phyloP scores from a whole-genome alignment of 345 rosid species.

The Ceriops tagal region DNA sequence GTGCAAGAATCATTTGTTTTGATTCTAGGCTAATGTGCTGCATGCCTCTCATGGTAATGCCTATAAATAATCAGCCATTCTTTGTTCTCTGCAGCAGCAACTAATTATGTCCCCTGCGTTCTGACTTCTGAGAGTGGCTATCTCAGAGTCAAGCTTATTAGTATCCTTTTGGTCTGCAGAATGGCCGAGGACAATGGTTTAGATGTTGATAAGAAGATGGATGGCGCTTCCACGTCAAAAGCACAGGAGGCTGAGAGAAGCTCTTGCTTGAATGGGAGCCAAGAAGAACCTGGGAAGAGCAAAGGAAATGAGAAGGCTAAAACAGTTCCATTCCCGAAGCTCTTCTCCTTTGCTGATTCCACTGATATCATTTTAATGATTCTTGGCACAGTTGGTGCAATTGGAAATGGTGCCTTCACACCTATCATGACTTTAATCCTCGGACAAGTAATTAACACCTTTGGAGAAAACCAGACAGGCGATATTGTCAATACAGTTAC shows the following conservation, averaged over 20 bases:
- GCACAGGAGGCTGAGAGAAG: neutral
- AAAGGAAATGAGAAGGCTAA: slow-evolving; percentile 12
- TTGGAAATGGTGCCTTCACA: slow-evolving; percentile 31
- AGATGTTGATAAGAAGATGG: neutral
- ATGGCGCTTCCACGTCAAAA: slow-evolving; percentile 1
- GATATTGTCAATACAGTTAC: slow-evolving; percentile 27
- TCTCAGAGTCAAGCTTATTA: neutral
- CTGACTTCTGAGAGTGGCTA: neutral
- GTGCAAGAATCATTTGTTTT: too few relatives aligned
- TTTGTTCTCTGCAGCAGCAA: too few relatives aligned
- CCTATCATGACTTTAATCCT: slow-evolving; percentile 38
- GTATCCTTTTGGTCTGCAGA: neutral
- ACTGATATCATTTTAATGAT: slow-evolving; percentile 29
- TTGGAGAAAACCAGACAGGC: slow-evolving; percentile 26
- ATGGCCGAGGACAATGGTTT: slow-evolving; percentile 16
- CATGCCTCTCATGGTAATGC: too few relatives aligned
- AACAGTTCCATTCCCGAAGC: slow-evolving; percentile 33
- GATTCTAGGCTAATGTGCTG: too few relatives aligned
- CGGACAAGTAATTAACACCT: slow-evolving; percentile 35
- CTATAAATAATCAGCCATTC: too few relatives aligned
- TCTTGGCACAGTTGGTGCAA: slow-evolving; percentile 30
- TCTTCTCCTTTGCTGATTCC: slow-evolving; percentile 40
- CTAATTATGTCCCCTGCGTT: too few relatives aligned
- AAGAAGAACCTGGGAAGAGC: slow-evolving; percentile 1
- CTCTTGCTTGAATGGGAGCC: neutral